Base-by-base conservation (phyloP, 2,329 filamentous ascomycete genomes). In the Microcera coccophila region DNA sequence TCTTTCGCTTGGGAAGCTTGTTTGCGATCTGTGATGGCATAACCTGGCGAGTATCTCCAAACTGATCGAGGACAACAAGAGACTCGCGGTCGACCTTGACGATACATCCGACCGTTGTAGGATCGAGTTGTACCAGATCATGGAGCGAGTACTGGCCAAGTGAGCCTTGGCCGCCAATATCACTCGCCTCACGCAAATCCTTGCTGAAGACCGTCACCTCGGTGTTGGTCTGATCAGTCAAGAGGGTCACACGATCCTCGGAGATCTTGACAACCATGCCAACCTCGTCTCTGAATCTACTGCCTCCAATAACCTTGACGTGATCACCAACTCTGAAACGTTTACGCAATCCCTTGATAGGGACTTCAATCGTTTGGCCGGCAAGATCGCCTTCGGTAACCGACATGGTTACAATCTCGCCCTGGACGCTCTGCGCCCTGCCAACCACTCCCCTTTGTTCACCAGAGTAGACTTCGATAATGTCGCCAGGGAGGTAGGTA, bases 141-240 rank as follows among this genome's bases (percentile, higher is more conserved):
- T 94, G 89, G 24, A 98, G 81, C 54, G 90, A 86, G 64, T 87
- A 97, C 66, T 94, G 87, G 10, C 89, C 89, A n/a, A 91, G 71
- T 22, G 82, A 81, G 20, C 88, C 86, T 59, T 90, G 84, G 14
- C 88, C 90, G 49, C 90, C 90, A 55, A 90, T 89, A 62, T 97
- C 93, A 42, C 88, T 89, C 20, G 93, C 93, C 65, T 95, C 88
- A 54, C 94, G 82, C 47, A 98, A 71, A 69, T 98, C 93, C 64
- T 95, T 96, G 72, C 91, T 96, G 63, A 98, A 98, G 24, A 98
- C 93, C 0, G 90, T 96, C 55, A 98, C 90, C 63, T 98, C 93
- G 39, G 84, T 83, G 66, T 93, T 91, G 47, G 82, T 93, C 63
- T 93, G 89, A 68, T 98, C 93, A 36, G 88, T 95, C 52, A 98